A percentile compares a stretch with the other conserved stretches of the same genome.
phyloP scores from a whole-genome alignment of 768 basidiomycete species.

The Pisolithus albus region DNA sequence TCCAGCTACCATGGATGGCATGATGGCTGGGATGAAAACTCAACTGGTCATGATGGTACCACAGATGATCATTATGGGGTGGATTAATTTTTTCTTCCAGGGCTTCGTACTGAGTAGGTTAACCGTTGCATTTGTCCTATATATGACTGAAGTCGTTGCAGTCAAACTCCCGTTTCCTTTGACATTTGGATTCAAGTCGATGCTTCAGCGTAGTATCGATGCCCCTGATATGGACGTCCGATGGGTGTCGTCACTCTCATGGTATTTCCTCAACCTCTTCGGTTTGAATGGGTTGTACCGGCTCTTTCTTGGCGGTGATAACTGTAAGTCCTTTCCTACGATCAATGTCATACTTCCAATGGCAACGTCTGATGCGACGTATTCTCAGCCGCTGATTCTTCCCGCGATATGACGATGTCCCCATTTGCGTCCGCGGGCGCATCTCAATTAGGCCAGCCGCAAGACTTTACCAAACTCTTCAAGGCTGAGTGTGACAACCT shows the following conservation, averaged over 20 bases:
- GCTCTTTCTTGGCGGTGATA: constrained; percentile 84
- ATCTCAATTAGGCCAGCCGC: constrained; percentile 48
- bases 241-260: constrained; percentile 98
- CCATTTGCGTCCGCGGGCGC: constrained; percentile 55
- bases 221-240: constrained; percentile 96
- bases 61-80: constrained; percentile 98
- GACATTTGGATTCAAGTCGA: constrained; percentile 94
- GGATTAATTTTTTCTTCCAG: constrained; percentile 99
- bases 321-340: constrained; percentile 48
- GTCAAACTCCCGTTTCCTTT: constrained; percentile 96
- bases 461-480: constrained; percentile 87
- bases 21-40: constrained; percentile 99
- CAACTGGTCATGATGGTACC: constrained; percentile 99
- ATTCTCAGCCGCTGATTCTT: constrained; percentile 65
- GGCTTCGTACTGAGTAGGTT: constrained; percentile 94
- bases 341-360: background rate
- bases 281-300: constrained; percentile 94
- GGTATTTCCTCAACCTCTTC: constrained; percentile 99
- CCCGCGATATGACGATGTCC: constrained; percentile 63
- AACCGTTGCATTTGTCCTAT: background rate
- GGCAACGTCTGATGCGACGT: constrained; percentile 12
- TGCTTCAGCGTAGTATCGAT: constrained; percentile 94
- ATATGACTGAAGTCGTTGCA: constrained; percentile 26
- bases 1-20: constrained; percentile 90
- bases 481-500: constrained; percentile 90